Evolutionary conservation across 225 moss, liverwort and hornwort species (phyloP).

Genomic region (Pleurozium schreberi): DNA sequence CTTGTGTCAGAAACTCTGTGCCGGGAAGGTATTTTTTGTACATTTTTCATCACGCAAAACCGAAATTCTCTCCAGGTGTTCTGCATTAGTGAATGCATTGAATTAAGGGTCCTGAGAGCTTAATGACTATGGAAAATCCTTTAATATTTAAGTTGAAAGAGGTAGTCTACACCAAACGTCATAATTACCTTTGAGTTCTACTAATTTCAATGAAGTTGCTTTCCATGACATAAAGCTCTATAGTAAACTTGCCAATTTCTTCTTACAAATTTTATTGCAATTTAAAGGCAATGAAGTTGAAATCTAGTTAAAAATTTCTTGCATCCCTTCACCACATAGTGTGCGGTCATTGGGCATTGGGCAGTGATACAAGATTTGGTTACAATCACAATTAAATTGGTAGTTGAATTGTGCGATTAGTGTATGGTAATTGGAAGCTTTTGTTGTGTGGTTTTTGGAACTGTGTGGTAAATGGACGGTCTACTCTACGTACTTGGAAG

Average conservation of each 20-base stretch:
- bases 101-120: not conserved
- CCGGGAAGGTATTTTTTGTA: not conserved
- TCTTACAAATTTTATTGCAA: too few species aligned
- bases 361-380: too few species aligned
- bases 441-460: too few species aligned
- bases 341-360: too few species aligned
- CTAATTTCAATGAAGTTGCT: not conserved
- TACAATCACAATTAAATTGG: too few species aligned
- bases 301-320: too few species aligned
- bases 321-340: too few species aligned
- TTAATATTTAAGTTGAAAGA: not conserved
- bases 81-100: not conserved
- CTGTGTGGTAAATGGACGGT: too few species aligned
- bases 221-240: not conserved
- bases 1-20: not conserved
- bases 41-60: not conserved
- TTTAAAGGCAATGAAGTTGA: too few species aligned
- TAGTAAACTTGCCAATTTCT: too few species aligned
- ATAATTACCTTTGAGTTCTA: not conserved
- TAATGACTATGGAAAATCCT: not conserved
- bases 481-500: not conserved
- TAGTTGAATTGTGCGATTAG: too few species aligned
- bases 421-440: too few species aligned
- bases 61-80: not conserved
- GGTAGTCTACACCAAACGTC: not conserved